These are phyloP conservation scores for Oryza glaberrima DNA, from an alignment of 176 grass and related monocot genomes.

Conservation along the genomic window DNA sequence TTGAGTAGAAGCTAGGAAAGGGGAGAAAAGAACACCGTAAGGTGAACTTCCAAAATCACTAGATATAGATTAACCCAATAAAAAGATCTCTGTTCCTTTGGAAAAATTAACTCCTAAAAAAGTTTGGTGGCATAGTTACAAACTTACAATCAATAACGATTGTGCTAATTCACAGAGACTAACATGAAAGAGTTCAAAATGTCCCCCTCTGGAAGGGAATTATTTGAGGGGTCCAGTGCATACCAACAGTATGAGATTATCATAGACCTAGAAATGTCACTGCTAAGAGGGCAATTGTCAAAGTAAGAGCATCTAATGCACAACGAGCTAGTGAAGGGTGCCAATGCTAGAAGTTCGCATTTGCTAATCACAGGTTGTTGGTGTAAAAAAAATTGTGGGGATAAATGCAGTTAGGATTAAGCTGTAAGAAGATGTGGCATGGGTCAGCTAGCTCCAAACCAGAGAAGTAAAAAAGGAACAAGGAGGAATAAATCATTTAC, in stretches of 20 bases:
- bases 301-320: not conserved
- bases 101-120: not conserved
- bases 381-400: not conserved
- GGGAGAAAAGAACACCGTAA: not conserved
- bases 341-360: slow-evolving; percentile 9
- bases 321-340: not conserved
- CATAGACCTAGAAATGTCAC: not conserved
- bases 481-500: not conserved
- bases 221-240: not conserved
- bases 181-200: not conserved
- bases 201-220: not conserved
- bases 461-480: slow-evolving; percentile 33
- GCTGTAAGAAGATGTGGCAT: slow-evolving; percentile 23
- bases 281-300: not conserved
- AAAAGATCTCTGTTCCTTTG: not conserved
- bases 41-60: slow-evolving; percentile 1
- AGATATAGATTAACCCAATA: slow-evolving; percentile 13
- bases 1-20: too few species aligned
- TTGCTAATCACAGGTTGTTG: not conserved
- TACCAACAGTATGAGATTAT: not conserved
- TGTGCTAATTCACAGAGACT: slow-evolving; percentile 5
- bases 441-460: slow-evolving; percentile 24
- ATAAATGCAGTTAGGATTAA: slow-evolving; percentile 25
- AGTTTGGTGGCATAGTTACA: slow-evolving; percentile 4
- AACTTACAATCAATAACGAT: not conserved